Base-by-base conservation (phyloP, 768 basidiomycete genomes). In the Phaeotremella skinneri region DNA sequence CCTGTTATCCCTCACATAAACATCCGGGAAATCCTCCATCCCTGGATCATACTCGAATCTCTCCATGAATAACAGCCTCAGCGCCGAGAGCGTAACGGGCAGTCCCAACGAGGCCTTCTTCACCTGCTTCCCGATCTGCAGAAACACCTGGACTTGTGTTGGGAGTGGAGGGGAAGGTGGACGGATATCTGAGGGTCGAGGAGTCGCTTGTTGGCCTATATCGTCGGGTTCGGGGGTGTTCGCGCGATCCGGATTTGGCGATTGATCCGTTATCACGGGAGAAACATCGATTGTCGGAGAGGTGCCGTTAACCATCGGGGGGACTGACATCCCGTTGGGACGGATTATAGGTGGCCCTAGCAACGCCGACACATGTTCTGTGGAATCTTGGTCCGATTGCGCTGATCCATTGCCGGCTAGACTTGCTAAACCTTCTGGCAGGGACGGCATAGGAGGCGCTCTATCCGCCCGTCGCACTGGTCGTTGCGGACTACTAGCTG, bases 1-100 rank as follows among this genome's bases (percentile, higher is more conserved):
- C 41, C 85, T 85, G 2, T 88, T 88, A 79, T 98, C 94, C 9
- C 90, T 86, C 53, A 98, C 87, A 72, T 98, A 98, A 47, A 99
- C 94, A 13, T 89, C 89, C 25, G 93, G 92, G 68, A 94, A 96
- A 70, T 92, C 89, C 57, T 91, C 91, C 76, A 87, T 82, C 0
- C 91, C 92, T 0, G 94, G 91, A 71, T 87, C 91, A 74, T 94
- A 97, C 30, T 88, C 86, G 70, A 99, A 99, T 73, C 85, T 88
- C 79, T 96, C 93, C 64, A 96, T 89, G 69, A 98, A 99, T 14
- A 97, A 78, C 66, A 94, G 83, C 42, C 91, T 82, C 55, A 99
- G 74, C 2, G 84, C 85, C 9, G 88, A 79, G 68, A 92, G 85
- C 0, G 88, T 85, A 50, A 87, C 7, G 1, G 69, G 66, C 17